Base-by-base conservation (phyloP, 805 yeast species). In the Candida taoyuanica region DNA sequence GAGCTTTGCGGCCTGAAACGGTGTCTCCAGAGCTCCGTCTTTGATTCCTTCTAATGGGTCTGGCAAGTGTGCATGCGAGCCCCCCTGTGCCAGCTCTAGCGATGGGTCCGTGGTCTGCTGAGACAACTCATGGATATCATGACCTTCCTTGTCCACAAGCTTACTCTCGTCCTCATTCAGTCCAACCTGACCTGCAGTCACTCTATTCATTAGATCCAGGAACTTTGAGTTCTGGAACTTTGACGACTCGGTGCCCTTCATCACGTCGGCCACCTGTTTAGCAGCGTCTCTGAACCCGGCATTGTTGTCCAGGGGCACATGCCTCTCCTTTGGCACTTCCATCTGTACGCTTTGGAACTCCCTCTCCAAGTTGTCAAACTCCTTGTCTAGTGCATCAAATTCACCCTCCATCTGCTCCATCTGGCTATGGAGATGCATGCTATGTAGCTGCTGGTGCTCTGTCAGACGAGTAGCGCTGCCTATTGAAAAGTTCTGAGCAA, bases 211-310 rank as follows among this genome's bases (percentile, higher is more conserved):
- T 24, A 55, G 33, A 21, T 53, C 42, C 13, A 55, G 31, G 40
- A 55, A 55, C 23, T 46, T 43, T 7, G 60, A 55, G 17, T 55
- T 48, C 29, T 52, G 46, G 29, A 55, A 55, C 37, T 55, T 55
- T 2, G 24, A 30, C 16, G 49, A 39, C 1, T 38, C 36, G 0
- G 44, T 25, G 8, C 50, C 29, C 12, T 39, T 31, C 59, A 55
- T 55, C 13, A 46, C 59, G 16, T 51, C 40, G 2, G 52, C 48
- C 20, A 55, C 52, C 25, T 54, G 46, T 34, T 45, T 39, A 2
- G 60, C 60, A n/a, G 57, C 54, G 18, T 47, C 39, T 36, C 51
- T 43, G 33, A 55, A 51, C 9, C 46, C 43, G 17, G 42, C 37
- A 24, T 52, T 49, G 18, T 40, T 33, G 11, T 36, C 33, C n/a